Evolutionary conservation across 805 yeast species (phyloP), one percentile per base, ranked within the genome.

Genomic region (Saturnispora sanitii): DNA sequence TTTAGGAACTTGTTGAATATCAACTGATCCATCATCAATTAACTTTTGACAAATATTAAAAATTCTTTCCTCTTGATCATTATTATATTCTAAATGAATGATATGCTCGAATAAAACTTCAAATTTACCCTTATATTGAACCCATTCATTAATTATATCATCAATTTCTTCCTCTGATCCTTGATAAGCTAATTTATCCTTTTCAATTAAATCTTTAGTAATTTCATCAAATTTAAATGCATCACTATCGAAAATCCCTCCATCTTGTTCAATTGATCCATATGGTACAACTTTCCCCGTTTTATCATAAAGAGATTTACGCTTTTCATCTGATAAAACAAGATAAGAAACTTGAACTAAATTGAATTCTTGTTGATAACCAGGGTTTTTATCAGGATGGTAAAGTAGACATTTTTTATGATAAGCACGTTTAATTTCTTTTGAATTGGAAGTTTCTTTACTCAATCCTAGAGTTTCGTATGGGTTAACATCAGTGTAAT

Each of bases 281-380:
- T 45, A 28, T 44, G 38, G 30, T 50, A 31, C 70, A 77, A 6
- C 66, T 71, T 23, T 78, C 53, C 94, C 95, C 0, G 90, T 80
- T n/a, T 58, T 54, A 51, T 86, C 95, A 53, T 74, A 86, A 17
- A 71, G 57, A 33, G 64, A 64, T 22, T 85, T 65, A 46, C 73
- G 70, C 28, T 58, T 56, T 1, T 68, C 62, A 52, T 86, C 92
- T 21, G 75, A 66, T 20, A 86, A 62, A 1, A 86, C 68, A 33
- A 79, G 65, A 56, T 82, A 84, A 17, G 94, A 79, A 51, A 83
- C 78, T 54, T 84, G 88, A 16, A 86, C 69, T 49, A 73, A 62
- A 38, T 85, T 82, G 57, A 87, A 86, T 45, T 50, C 37, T 52
- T 61, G 9, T 47, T 58, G 28, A 57, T 58, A 35, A 59, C 66